Conservation (phyloP, 202 grass and related monocot genomes). For the Sporobolus alterniflorus region DNA sequence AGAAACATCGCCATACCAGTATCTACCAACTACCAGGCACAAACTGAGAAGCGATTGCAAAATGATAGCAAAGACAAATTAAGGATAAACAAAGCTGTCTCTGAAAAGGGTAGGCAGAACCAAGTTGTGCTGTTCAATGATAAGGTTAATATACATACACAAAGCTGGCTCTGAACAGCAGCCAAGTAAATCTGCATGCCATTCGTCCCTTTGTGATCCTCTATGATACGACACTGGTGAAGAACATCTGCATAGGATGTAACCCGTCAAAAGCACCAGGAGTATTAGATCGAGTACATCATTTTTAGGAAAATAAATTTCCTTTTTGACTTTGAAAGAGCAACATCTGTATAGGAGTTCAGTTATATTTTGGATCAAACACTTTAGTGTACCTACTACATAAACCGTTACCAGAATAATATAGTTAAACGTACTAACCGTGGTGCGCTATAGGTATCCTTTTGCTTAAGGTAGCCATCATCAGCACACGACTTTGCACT, state of each 20-base stretch:
- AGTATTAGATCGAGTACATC: background rate
- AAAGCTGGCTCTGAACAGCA: constrained; percentile 97
- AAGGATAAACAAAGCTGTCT: background rate
- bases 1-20: constrained; percentile 24
- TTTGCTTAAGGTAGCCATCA: constrained; percentile 56
- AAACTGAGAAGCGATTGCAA: background rate
- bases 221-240: constrained; percentile 47
- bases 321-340: background rate
- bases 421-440: constrained; percentile 44
- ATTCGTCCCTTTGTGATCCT: constrained; percentile 65
- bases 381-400: constrained; percentile 3
- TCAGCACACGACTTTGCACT: constrained; percentile 46
- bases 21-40: constrained; percentile 22
- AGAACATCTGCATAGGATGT: constrained; percentile 56
- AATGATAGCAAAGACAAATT: background rate
- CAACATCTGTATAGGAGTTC: background rate
- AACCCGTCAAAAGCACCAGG: constrained; percentile 36
- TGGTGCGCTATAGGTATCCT: constrained; percentile 40
- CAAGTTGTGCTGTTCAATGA: constrained; percentile 2
- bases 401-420: background rate
- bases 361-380: background rate
- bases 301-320: constrained; percentile 4
- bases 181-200: constrained; percentile 97
- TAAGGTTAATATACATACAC: constrained; percentile 65
- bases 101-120: too few relatives aligned